Conservation (phyloP, 1,139 yeast genomes). For the Pichia sp. region DNA sequence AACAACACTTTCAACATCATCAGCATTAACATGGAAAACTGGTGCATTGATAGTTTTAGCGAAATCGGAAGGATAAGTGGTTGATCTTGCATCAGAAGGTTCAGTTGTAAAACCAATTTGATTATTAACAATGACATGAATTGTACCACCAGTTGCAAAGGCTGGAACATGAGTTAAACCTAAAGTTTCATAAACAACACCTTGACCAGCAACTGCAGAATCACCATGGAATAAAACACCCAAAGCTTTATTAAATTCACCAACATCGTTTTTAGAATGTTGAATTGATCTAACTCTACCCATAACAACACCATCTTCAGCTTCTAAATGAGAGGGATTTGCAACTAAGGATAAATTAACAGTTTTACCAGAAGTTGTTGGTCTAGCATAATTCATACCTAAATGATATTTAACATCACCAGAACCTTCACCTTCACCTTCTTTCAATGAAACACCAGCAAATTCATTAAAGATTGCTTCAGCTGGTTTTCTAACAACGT, state of each 20-base stretch:
- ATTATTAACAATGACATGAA: conserved; percentile 91
- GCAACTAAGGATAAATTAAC: conserved; percentile 95
- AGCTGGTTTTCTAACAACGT: conserved; percentile 97
- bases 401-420: conserved; percentile 99
- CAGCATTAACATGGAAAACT: conserved; percentile 98
- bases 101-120: conserved; percentile 99
- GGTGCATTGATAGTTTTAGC: conserved; percentile 97
- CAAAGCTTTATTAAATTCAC: conserved; percentile 78
- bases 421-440: conserved; percentile 66
- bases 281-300: conserved; percentile 97
- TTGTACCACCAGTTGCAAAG: conserved; percentile 97
- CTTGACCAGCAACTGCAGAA: conserved; percentile 98
- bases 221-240: conserved; percentile 95
- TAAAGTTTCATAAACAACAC: conserved; percentile 97
- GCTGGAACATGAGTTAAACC: conserved; percentile 91
- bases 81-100: conserved; percentile 95
- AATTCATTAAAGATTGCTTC: conserved; percentile 96
- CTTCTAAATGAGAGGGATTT: conserved; percentile 97
- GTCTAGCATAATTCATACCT: conserved; percentile 99
- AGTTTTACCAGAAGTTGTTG: conserved; percentile 96
- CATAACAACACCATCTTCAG: conserved; percentile 97
- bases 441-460: conserved; percentile 70
- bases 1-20: conserved; percentile 90
- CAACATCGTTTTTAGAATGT: conserved; percentile 83
- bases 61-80: conserved; percentile 95